Conservation (phyloP, 371 early-diverging fungal species). For the Apophysomyces variabilis region DNA sequence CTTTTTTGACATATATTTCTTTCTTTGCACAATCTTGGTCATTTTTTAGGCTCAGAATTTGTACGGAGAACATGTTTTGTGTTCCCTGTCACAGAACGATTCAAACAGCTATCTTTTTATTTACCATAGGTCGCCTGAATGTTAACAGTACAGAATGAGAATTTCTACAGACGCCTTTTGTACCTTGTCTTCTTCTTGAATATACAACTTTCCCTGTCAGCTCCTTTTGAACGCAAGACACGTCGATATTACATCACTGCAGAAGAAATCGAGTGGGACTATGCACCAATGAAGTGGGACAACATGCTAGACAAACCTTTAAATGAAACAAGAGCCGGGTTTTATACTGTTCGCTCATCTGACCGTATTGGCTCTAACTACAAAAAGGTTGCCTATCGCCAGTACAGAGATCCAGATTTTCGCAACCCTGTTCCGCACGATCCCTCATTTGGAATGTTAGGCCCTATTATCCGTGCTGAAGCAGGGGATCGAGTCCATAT, state of each 20-base stretch:
- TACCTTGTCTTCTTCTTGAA: background rate
- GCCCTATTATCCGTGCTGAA: slow-evolving; percentile 58
- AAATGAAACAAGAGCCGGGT: slow-evolving; percentile 26
- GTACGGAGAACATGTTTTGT: too few species aligned
- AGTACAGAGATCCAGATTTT: slow-evolving; percentile 49
- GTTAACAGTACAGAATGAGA: too few species aligned
- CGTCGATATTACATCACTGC: slow-evolving; percentile 55
- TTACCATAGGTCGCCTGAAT: too few species aligned
- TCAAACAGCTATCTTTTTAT: too few species aligned
- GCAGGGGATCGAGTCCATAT: slow-evolving; percentile 53
- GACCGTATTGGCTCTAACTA: slow-evolving; percentile 49
- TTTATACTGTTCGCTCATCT: slow-evolving; percentile 32
- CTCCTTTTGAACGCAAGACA: slow-evolving; percentile 12
- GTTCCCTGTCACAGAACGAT: too few species aligned
- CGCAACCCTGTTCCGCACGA: slow-evolving; percentile 35
- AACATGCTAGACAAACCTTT: slow-evolving; percentile 42
- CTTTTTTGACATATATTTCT: too few species aligned
- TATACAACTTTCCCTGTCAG: background rate
- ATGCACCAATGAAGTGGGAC: slow-evolving; percentile 50
- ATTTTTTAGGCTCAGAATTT: too few species aligned
- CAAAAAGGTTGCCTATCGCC: slow-evolving; percentile 44
- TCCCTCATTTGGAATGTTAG: slow-evolving; percentile 44
- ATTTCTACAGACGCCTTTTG: background rate
- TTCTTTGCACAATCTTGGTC: too few species aligned
- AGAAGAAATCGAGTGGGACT: slow-evolving; percentile 56